Evolutionary conservation across 805 yeast genomes (phyloP).

Genomic region (Candida patagonica): DNA sequence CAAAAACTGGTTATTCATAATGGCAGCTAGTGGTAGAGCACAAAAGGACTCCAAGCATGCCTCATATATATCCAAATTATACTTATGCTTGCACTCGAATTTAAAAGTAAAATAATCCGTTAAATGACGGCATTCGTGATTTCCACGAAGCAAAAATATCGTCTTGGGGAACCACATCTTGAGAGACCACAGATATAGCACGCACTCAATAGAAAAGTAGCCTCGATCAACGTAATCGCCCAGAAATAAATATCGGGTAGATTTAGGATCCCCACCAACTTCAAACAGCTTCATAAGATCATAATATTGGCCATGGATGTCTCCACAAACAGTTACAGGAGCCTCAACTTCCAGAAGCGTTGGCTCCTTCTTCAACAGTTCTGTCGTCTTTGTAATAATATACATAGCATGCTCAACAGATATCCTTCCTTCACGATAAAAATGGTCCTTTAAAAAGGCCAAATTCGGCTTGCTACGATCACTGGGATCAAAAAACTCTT

Average conservation of each 20-base stretch:
- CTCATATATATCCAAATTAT: constrained; percentile 54
- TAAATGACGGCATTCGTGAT: constrained; percentile 89
- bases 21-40: constrained; percentile 82
- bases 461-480: constrained; percentile 58
- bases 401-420: constrained; percentile 57
- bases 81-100: constrained; percentile 81
- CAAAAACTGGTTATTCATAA: constrained; percentile 87
- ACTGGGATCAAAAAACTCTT: constrained; percentile 49
- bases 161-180: constrained; percentile 67
- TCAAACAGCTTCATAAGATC: constrained; percentile 87
- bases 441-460: constrained; percentile 62
- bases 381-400: constrained; percentile 59
- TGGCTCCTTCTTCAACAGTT: constrained; percentile 58
- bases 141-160: constrained; percentile 81
- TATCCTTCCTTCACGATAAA: constrained; percentile 72
- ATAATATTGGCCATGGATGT: constrained; percentile 91
- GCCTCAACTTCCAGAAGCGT: constrained; percentile 75
- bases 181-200: constrained; percentile 62
- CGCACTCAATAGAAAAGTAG: constrained; percentile 67
- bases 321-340: constrained; percentile 95
- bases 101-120: constrained; percentile 92
- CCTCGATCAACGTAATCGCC: constrained; percentile 98
- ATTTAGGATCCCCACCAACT: constrained; percentile 80
- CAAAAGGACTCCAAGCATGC: constrained; percentile 72
- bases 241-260: constrained; percentile 69